Conservation (phyloP, 441 rosid species). For the Populus hybrid region DNA sequence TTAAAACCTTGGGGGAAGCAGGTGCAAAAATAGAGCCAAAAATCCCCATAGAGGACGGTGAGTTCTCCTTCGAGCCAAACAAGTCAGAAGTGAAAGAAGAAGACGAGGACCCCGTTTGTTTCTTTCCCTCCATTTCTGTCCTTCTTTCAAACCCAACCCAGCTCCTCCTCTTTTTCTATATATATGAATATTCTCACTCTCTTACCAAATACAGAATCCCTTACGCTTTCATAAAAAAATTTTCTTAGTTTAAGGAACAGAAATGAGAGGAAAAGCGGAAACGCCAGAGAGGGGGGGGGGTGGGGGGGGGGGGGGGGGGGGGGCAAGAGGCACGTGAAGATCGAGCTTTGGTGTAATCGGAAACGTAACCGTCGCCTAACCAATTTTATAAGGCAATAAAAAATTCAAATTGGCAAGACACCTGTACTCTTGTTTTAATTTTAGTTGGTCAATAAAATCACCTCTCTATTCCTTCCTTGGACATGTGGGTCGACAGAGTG, state of each 20-base stretch:
- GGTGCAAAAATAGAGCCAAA: constrained; percentile 63
- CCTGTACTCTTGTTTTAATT: too few species aligned
- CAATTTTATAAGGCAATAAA: constrained; percentile 9
- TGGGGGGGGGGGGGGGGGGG: constrained; percentile 18
- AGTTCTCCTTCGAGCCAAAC: constrained; percentile 61
- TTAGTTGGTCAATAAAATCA: not conserved
- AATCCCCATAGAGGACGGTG: constrained; percentile 56
- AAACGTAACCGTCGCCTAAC: constrained; percentile 32
- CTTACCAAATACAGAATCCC: not conserved
- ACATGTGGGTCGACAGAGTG: constrained; percentile 6
- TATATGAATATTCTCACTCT: constrained; percentile 9
- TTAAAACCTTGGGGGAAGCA: constrained; percentile 50
- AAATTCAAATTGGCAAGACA: too few species aligned
- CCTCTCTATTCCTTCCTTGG: not conserved
- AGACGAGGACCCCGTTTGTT: constrained; percentile 46
- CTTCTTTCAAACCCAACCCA: constrained; percentile 9
- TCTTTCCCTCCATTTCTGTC: constrained; percentile 59
- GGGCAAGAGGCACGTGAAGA: constrained; percentile 49
- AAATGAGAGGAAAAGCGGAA: constrained; percentile 3
- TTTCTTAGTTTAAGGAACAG: not conserved
- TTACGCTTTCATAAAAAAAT: not conserved
- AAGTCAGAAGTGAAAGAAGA: constrained; percentile 60
- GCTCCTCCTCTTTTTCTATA: not conserved
- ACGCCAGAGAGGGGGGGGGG: constrained; percentile 6
- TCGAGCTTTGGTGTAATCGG: constrained; percentile 12